These are phyloP conservation scores for Stemphylium vesicarium DNA, from an alignment of 2,329 filamentous ascomycete genomes.

Conservation along the genomic window DNA sequence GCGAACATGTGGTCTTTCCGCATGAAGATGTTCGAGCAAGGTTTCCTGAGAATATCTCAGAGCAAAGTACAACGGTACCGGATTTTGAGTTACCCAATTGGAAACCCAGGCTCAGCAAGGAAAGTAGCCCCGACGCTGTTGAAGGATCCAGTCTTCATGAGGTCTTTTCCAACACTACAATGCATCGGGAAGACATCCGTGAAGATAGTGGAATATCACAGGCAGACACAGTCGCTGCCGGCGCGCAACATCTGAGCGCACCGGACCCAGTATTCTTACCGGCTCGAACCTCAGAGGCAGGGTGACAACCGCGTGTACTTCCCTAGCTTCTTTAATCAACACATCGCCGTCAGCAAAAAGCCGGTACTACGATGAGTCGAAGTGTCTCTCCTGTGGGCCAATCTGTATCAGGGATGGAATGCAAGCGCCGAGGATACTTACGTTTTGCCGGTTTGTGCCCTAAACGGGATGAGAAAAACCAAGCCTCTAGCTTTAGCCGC, in stretches of 20 bases:
- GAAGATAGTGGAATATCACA: background rate
- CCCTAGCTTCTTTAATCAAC: too few species aligned
- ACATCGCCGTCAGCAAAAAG: background rate
- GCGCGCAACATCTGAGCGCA: background rate
- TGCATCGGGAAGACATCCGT: background rate
- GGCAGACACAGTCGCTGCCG: background rate
- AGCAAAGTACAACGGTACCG: conserved; percentile 8
- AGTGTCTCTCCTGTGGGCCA: too few species aligned
- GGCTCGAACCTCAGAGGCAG: background rate
- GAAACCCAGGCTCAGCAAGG: background rate
- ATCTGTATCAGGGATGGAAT: too few species aligned
- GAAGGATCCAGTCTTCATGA: background rate
- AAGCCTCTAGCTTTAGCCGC: too few species aligned
- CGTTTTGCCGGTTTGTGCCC: too few species aligned
- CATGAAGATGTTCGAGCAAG: conserved; percentile 3
- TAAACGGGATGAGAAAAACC: too few species aligned
- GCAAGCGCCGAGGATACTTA: too few species aligned
- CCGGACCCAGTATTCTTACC: background rate
- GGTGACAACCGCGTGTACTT: background rate
- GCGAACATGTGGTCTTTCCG: background rate
- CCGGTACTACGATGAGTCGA: too few species aligned
- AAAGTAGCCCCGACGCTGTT: background rate
- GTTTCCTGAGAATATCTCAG: conserved; percentile 14
- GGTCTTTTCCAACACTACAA: background rate
- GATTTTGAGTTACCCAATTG: background rate